Percentiles rank a stretch among this genome's conserved stretches.
These are phyloP conservation scores for Panus rudis DNA, from an alignment of 768 basidiomycete genomes.

Conservation along the genomic window DNA sequence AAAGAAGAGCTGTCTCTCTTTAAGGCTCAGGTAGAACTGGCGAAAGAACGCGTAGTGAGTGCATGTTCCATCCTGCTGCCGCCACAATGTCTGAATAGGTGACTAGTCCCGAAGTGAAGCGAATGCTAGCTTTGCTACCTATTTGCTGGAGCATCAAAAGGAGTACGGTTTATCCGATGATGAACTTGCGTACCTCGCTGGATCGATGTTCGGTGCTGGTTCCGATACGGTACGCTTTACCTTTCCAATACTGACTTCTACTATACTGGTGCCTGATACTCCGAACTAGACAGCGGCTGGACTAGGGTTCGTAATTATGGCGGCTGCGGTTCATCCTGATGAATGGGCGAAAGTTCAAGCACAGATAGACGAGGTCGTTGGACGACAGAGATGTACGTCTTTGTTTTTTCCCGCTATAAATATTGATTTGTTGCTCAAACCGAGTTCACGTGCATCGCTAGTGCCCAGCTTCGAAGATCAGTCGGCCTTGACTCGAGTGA, in stretches of 20 bases:
- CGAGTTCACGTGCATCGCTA: constrained; percentile 7
- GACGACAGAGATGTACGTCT: constrained; percentile 26
- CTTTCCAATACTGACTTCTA: background rate
- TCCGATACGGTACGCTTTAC: constrained; percentile 29
- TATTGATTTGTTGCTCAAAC: background rate
- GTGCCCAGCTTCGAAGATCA: constrained; percentile 37
- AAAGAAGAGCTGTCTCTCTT: constrained; percentile 31
- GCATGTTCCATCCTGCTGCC: background rate
- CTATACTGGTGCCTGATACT: background rate
- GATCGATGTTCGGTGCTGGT: constrained; percentile 37
- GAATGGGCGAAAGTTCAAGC: constrained; percentile 28
- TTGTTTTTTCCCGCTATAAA: background rate
- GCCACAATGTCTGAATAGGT: background rate
- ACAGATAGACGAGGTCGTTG: constrained; percentile 31
- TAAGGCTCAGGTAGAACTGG: constrained; percentile 22
- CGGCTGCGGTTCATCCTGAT: constrained; percentile 29
- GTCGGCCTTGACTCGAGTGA: constrained; percentile 28
- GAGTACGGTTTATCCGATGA: constrained; percentile 26
- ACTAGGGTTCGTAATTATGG: constrained; percentile 26
- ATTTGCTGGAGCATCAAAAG: constrained; percentile 30
- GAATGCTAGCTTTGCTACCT: constrained; percentile 27
- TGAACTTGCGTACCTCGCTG: constrained; percentile 33
- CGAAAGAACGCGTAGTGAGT: constrained; percentile 24
- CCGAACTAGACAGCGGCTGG: constrained; percentile 23
- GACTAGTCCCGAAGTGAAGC: constrained; percentile 21